A percentile compares a stretch with the other conserved stretches of the same genome.
phyloP scores from a whole-genome alignment of 108 stramenopile genomes.

The Fragilariopsis cylindrus region DNA sequence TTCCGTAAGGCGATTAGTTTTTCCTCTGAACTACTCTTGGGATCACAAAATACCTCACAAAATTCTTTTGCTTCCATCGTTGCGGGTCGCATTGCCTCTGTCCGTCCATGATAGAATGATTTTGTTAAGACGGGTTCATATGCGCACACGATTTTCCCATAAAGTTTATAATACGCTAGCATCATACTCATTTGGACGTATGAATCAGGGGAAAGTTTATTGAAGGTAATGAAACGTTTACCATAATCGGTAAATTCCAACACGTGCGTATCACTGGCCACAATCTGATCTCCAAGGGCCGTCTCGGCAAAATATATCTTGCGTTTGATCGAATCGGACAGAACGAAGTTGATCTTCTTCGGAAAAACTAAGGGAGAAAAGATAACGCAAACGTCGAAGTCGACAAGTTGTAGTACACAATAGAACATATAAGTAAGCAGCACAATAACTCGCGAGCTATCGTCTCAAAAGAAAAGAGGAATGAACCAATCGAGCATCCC shows the following conservation, averaged over 20 bases:
- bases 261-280: constrained; percentile 65
- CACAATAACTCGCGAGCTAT: background rate
- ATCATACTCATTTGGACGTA: constrained; percentile 84
- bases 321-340: constrained; percentile 54
- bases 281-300: constrained; percentile 74
- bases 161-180: constrained; percentile 80
- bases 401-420: too few relatives aligned
- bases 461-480: background rate
- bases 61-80: constrained; percentile 64
- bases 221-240: constrained; percentile 68
- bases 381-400: too few relatives aligned
- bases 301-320: constrained; percentile 84
- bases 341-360: constrained; percentile 72
- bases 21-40: constrained; percentile 29
- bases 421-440: background rate
- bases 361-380: constrained; percentile 41
- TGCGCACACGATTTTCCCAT: constrained; percentile 73
- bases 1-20: constrained; percentile 60
- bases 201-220: constrained; percentile 83
- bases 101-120: constrained; percentile 83
- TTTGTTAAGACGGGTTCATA: constrained; percentile 88
- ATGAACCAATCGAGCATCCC: background rate
- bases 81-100: constrained; percentile 82
- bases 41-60: constrained; percentile 44
- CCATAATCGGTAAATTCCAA: constrained; percentile 81